phyloP scores from a whole-genome alignment of 805 yeast species.

The Candida pseudofarinosa region DNA sequence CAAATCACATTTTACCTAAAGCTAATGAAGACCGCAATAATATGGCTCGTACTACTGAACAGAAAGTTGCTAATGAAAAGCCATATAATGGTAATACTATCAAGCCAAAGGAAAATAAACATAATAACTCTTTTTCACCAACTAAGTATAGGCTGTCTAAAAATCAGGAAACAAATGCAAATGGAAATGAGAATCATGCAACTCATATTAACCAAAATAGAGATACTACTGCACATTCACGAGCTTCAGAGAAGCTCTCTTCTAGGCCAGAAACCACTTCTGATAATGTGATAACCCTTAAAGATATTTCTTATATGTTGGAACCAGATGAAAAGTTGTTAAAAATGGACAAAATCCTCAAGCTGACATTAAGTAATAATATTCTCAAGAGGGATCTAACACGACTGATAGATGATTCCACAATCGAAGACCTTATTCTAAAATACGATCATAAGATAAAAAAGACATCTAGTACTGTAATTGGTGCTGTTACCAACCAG shows the following conservation, averaged over 20 bases:
- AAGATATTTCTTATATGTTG: slow-evolving; percentile 30
- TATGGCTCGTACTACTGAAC: neutral
- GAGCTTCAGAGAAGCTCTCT: neutral
- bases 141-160: neutral
- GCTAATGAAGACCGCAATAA: neutral
- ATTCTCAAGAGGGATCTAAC: slow-evolving; percentile 13
- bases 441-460: slow-evolving; percentile 18
- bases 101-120: neutral
- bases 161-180: neutral
- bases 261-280: neutral
- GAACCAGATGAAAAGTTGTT: slow-evolving; percentile 34
- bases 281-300: slow-evolving; percentile 20
- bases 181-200: neutral
- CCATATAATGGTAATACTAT: neutral
- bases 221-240: neutral
- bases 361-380: slow-evolving; percentile 30
- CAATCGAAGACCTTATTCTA: slow-evolving; percentile 30
- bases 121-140: neutral
- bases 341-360: slow-evolving; percentile 35
- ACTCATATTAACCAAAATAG: neutral
- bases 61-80: neutral
- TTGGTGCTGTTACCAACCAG: slow-evolving; percentile 35
- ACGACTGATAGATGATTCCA: slow-evolving; percentile 24
- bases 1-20: neutral
- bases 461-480: slow-evolving; percentile 24